Evolutionary conservation across 2,329 filamentous ascomycete species (phyloP).

Genomic region (Septoria linicola): DNA sequence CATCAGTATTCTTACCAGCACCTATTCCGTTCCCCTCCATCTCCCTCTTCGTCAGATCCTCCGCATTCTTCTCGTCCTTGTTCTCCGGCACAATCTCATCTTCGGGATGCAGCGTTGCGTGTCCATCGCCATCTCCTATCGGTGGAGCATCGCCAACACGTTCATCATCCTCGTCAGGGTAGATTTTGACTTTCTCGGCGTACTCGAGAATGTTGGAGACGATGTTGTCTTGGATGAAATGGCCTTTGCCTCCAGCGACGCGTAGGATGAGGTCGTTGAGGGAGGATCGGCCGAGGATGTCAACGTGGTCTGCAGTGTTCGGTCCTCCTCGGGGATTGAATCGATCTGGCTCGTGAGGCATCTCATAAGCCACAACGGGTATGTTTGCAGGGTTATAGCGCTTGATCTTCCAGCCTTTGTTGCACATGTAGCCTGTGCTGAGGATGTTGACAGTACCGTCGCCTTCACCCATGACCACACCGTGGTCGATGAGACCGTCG

Average conservation of each 20-base stretch:
- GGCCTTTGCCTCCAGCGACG: constrained; percentile 81
- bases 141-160: constrained; percentile 14
- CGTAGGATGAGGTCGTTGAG: constrained; percentile 87
- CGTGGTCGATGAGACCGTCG: constrained; percentile 67
- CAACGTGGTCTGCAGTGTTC: constrained; percentile 83
- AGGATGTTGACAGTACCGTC: constrained; percentile 95
- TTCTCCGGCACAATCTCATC: neutral
- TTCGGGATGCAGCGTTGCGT: constrained; percentile 6
- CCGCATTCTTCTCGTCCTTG: neutral
- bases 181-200: constrained; percentile 64
- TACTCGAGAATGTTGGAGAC: constrained; percentile 81
- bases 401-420: constrained; percentile 88
- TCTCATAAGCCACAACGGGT: constrained; percentile 83
- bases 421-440: constrained; percentile 94
- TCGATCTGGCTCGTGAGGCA: constrained; percentile 91
- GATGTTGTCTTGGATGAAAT: constrained; percentile 73
- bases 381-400: constrained; percentile 86
- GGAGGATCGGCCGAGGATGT: constrained; percentile 84
- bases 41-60: neutral
- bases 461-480: constrained; percentile 92
- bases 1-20: constrained; percentile 3
- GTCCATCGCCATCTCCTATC: constrained; percentile 1
- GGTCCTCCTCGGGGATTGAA: constrained; percentile 77
- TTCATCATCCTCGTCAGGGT: constrained; percentile 22
- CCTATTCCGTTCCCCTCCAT: constrained; percentile 1